Evolutionary conservation across 2,329 filamentous ascomycete species (phyloP).

Genomic region (Colletotrichum cordylinicola): DNA sequence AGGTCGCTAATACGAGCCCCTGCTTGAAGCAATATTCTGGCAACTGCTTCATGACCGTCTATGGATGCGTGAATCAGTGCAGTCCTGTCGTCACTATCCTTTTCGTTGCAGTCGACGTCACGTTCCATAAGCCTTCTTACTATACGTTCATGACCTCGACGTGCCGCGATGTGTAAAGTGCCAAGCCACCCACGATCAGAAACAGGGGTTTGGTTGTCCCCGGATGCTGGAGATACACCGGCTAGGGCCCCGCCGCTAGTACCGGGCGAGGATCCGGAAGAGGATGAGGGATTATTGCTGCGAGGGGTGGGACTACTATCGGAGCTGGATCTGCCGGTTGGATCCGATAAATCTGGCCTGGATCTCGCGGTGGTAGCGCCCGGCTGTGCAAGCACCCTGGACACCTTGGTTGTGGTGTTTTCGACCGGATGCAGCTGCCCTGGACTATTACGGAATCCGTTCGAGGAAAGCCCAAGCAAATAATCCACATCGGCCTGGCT

Average conservation of each 20-base stretch:
- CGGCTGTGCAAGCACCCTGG: neutral
- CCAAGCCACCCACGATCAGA: neutral
- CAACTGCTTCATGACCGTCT: neutral
- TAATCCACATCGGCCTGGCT: neutral
- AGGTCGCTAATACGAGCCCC: neutral
- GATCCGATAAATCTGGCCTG: neutral
- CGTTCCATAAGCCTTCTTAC: neutral
- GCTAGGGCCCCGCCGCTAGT: neutral
- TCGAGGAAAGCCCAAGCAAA: neutral
- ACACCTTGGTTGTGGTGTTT: neutral
- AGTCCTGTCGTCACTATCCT: neutral
- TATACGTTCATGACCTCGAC: neutral
- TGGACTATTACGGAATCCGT: neutral
- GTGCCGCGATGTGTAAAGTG: neutral
- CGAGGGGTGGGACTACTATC: neutral
- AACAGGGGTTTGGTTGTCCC: neutral
- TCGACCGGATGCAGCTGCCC: neutral
- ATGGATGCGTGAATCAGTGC: neutral
- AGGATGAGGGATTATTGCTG: neutral
- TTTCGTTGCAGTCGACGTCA: neutral
- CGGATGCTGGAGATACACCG: neutral
- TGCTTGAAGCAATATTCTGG: neutral
- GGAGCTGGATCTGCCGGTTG: neutral
- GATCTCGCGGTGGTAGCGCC: neutral
- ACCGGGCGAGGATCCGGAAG: neutral